These are phyloP conservation scores for Microbotryum intermedium DNA, from an alignment of 1,284 basidiomycete genomes.

Conservation along the genomic window DNA sequence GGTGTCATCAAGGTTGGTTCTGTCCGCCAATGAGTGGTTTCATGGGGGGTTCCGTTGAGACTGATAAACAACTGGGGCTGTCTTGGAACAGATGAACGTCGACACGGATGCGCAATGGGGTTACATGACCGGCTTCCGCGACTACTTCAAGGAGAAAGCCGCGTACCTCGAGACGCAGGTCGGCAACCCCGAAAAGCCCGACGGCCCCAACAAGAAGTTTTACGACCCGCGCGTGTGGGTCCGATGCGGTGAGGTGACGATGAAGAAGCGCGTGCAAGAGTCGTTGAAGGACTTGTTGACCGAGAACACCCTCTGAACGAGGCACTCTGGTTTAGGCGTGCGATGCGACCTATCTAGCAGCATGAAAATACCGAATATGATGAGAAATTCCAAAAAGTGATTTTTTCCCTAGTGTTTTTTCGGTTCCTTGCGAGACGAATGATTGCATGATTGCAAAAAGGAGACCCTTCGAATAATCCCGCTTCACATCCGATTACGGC, in stretches of 20 bases:
- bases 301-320: constrained; percentile 17
- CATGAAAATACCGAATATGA: no score
- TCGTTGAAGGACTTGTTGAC: constrained; percentile 69
- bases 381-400: no score
- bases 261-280: constrained; percentile 76
- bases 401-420: no score
- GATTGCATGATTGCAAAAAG: no score
- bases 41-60: no score
- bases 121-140: constrained; percentile 45
- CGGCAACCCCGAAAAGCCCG: constrained; percentile 84
- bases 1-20: constrained; percentile 68
- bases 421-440: no score
- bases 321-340: no score
- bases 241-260: constrained; percentile 95
- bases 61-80: no score
- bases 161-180: constrained; percentile 72
- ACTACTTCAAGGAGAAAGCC: constrained; percentile 74
- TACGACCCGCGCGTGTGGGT: constrained; percentile 97
- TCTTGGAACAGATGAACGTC: constrained; percentile 18
- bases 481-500: no score
- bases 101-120: constrained; percentile 41
- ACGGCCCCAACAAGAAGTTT: constrained; percentile 97
- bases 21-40: constrained; percentile 71
- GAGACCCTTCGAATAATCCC: no score
- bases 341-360: no score